These are phyloP conservation scores for Talaromyces atroroseus DNA, from an alignment of 2,329 filamentous ascomycete genomes.

Conservation along the genomic window DNA sequence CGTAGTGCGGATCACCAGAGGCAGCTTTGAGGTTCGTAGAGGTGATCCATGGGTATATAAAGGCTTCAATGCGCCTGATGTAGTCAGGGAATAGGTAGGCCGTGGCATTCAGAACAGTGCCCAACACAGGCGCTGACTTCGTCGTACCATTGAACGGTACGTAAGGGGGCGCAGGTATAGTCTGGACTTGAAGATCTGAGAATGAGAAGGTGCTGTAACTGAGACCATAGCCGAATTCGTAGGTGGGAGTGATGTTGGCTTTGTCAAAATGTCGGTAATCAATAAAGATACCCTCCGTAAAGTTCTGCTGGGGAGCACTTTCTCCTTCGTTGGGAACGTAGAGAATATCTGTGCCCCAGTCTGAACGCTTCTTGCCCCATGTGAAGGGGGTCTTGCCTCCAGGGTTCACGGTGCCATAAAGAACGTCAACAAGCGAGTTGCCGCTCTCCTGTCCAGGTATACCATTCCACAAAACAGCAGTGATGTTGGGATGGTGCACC, in stretches of 20 bases:
- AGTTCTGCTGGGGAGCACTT: slow-evolving; percentile 54
- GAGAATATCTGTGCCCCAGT: slow-evolving; percentile 54
- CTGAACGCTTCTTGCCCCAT: slow-evolving; percentile 47
- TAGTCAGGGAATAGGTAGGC: slow-evolving; percentile 53
- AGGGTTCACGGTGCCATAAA: slow-evolving; percentile 63
- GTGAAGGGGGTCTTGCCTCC: slow-evolving; percentile 60
- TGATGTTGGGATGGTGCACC: slow-evolving; percentile 60
- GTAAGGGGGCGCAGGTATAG: slow-evolving; percentile 45
- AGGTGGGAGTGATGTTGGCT: slow-evolving; percentile 51
- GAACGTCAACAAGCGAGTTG: slow-evolving; percentile 66
- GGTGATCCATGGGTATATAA: slow-evolving; percentile 63
- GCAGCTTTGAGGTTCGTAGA: slow-evolving; percentile 50
- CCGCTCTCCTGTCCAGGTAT: slow-evolving; percentile 71
- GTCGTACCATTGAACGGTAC: slow-evolving; percentile 49
- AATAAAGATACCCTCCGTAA: slow-evolving; percentile 58
- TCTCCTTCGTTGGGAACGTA: slow-evolving; percentile 55
- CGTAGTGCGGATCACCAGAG: slow-evolving; percentile 51
- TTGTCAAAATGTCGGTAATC: slow-evolving; percentile 51
- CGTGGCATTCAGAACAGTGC: slow-evolving; percentile 43
- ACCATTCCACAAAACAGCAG: slow-evolving; percentile 69
- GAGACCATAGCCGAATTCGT: slow-evolving; percentile 58
- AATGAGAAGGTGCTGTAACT: slow-evolving; percentile 60
- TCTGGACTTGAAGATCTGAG: slow-evolving; percentile 51
- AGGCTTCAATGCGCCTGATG: slow-evolving; percentile 46
- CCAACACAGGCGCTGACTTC: slow-evolving; percentile 48